Evolutionary conservation across 2,329 filamentous ascomycete genomes (phyloP), one percentile per base, ranked within the genome.

Genomic region (Colletotrichum sp.): DNA sequence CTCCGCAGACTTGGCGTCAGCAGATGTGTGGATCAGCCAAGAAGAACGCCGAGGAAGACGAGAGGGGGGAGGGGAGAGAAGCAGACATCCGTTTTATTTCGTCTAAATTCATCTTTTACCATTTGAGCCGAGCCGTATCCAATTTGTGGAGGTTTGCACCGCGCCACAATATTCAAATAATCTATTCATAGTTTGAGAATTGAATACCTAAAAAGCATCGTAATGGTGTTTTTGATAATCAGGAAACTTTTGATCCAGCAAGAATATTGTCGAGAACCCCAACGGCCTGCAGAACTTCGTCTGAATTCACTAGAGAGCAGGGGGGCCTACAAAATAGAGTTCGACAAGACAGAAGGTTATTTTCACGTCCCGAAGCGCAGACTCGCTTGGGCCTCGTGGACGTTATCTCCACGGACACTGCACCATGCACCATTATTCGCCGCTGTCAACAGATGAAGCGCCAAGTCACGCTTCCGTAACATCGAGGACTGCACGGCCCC

Each of bases 11-110:
- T 75, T 73, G 73, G 73, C 73, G 70, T 75, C 73, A 75, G 73
- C 73, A 75, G 70, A 75, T 73, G 70, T 73, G 73, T 75, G 73
- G 73, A 75, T 73, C 56, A 75, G 73, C 73, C 73, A 75, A 75
- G 73, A 73, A 64, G 36, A 28, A 56, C 60, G 21, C 48, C 48
- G 48, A 58, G 58, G 34, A 36, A 60, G 67, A 60, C 38, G 56
- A 60, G 38, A n/a, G 38, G 5, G 18, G 43, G 30, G 15, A 12
- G 16, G 66, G 60, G 58, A 55, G 56, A 15, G 6, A 16, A n/a
- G 6, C 32, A 26, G 32, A 62, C 2, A 13, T 12, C 43, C n/a
- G n/a, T 58, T 32, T 32, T 36, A 13, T 30, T 65, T 73, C 43
- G 34, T 26, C 32, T 30, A 18, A 52, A 52, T 52, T 52, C 1